Percentiles rank a stretch among this genome's conserved stretches.
phyloP scores from a whole-genome alignment of 352 stramenopile species.

The Peronospora destructor region DNA sequence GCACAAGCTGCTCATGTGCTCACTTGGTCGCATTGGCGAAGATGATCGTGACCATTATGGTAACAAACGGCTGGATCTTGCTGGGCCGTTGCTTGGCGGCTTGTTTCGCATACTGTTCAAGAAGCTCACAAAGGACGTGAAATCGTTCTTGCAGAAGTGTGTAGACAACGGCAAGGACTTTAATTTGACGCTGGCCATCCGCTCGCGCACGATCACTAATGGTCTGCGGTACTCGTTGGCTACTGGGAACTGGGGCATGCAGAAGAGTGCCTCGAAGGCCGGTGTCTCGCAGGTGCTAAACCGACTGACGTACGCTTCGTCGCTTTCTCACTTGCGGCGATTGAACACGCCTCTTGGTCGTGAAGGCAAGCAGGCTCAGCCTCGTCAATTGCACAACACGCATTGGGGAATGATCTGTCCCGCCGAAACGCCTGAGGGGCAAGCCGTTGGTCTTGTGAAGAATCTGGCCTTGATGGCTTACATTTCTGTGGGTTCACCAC shows the following conservation, averaged over 20 bases:
- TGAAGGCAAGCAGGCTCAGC: constrained; percentile 98
- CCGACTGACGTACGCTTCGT: constrained; percentile 97
- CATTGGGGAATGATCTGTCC: constrained; percentile 99
- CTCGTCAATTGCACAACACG: constrained; percentile 99
- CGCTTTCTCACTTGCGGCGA: constrained; percentile 96
- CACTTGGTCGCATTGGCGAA: constrained; percentile 93
- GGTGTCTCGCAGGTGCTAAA: constrained; percentile 99
- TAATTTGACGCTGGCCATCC: constrained; percentile 96
- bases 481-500: constrained; percentile 91
- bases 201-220: constrained; percentile 96
- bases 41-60: constrained; percentile 99
- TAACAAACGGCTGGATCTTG: constrained; percentile 99
- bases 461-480: constrained; percentile 99
- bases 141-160: constrained; percentile 89
- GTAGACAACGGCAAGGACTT: constrained; percentile 92
- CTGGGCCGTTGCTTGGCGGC: constrained; percentile 93
- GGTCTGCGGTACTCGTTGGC: constrained; percentile 98
- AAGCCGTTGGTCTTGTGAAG: constrained; percentile 94
- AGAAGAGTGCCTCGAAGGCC: constrained; percentile 92
- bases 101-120: constrained; percentile 98
- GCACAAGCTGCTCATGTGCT: constrained; percentile 99
- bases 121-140: constrained; percentile 98
- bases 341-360: constrained; percentile 98
- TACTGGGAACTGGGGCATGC: constrained; percentile 98
- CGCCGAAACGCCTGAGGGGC: constrained; percentile 93